Base-by-base conservation (phyloP, 2,329 filamentous ascomycete genomes). In the Plectosphaerella plurivora region DNA sequence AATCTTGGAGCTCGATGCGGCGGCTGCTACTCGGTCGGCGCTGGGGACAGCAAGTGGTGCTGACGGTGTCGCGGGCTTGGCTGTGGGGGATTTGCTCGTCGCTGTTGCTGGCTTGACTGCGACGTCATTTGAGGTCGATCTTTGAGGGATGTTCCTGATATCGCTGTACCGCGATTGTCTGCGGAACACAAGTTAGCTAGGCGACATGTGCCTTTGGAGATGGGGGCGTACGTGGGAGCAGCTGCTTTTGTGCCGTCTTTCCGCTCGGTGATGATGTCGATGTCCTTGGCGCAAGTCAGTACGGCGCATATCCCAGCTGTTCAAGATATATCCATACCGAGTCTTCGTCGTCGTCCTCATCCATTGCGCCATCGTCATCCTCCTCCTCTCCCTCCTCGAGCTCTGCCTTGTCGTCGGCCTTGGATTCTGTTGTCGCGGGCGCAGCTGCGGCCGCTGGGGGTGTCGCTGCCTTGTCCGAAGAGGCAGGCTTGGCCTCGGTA, bases 1-100 rank as follows among this genome's bases (percentile, higher is more conserved):
- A 57, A 97, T 82, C 47, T 84, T 92, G 12, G 91, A 96, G 53
- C 87, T 92, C 41, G 87, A 74, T 68, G 91, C 74, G 67, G 94
- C 74, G 60, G 86, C 73, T 1, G 82, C 81, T 48, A 83, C 81
- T 55, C 75, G 63, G 57, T 79, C 71, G 69, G 73, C 79, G 69
- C 73, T 82, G 28, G 69, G 66, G 6, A 63, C 52, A 12, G 61
- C 61, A 1, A 61, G 57, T 16, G 59, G 57, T 20, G 22, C 46
- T 9, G 53, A 51, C 4, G 71, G 68, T 2, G 65, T 62, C 16
- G 68, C 67, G 24, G 68, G 59, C 42, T 68, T 67, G 36, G 61
- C 50, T 15, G 65, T 60, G 11, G 63, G 53, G 24, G 63, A 51
- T 57, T 77, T 78, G 61, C 77, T 81, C 42, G 67, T 59, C 4